Conservation (phyloP, 768 basidiomycete genomes). For the Rhodotorula sphaerocarpa region DNA sequence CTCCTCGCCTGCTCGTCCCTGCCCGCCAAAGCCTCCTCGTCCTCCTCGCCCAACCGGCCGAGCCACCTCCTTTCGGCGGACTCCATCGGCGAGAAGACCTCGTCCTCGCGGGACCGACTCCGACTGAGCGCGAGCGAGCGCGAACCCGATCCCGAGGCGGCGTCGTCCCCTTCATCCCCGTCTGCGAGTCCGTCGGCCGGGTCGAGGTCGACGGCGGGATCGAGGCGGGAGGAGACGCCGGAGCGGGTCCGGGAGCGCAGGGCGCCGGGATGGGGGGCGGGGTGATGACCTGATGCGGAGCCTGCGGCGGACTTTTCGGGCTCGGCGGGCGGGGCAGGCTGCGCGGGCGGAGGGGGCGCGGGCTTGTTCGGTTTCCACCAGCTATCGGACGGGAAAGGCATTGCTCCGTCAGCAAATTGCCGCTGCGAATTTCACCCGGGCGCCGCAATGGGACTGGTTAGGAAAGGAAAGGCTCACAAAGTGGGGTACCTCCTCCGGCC, state of each 20-base stretch:
- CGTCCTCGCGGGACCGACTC: neutral
- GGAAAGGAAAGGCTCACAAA: neutral
- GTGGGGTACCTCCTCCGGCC: constrained; percentile 16
- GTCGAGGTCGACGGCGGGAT: neutral
- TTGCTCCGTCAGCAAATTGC: neutral
- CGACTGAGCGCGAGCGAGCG: neutral
- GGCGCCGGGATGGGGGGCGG: neutral
- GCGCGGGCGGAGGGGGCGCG: neutral
- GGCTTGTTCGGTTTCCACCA: neutral
- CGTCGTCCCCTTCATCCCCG: too few relatives aligned
- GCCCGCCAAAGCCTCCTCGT: constrained; percentile 6
- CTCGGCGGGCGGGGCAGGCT: too few relatives aligned
- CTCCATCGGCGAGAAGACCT: neutral
- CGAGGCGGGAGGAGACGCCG: neutral
- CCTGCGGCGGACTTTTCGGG: too few relatives aligned
- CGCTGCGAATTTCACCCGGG: too few relatives aligned
- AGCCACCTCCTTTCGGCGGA: constrained; percentile 6
- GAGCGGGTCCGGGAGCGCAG: neutral
- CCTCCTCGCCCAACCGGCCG: constrained; percentile 9
- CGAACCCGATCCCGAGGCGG: too few relatives aligned
- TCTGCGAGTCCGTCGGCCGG: too few relatives aligned
- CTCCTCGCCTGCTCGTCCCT: neutral
- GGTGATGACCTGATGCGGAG: too few relatives aligned
- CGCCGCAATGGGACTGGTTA: neutral
- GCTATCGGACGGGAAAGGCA: neutral